A percentile compares a stretch with the other conserved stretches of the same genome.
Conservation (phyloP, 176 grass and related monocot species). For the Elymus sibiricus region DNA sequence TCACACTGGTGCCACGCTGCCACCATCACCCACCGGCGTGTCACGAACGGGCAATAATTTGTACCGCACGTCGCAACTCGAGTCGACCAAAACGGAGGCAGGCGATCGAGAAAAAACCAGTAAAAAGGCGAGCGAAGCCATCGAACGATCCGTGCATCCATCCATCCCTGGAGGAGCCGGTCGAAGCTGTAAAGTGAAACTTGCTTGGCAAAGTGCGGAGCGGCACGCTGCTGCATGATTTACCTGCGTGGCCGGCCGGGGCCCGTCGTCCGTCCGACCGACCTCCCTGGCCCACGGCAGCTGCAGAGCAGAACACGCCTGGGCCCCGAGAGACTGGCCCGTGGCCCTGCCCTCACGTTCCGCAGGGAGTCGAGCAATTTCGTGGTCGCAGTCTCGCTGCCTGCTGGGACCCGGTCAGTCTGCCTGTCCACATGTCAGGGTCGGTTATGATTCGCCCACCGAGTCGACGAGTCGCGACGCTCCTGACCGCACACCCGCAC, state of each 20-base stretch:
- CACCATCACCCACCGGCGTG: background rate
- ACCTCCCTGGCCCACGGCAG: background rate
- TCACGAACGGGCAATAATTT: background rate
- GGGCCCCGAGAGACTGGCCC: background rate
- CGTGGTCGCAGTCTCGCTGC: background rate
- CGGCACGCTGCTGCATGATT: background rate
- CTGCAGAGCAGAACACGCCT: background rate
- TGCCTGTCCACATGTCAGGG: background rate
- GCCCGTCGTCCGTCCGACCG: background rate
- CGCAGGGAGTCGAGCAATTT: background rate
- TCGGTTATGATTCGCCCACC: background rate
- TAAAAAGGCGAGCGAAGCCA: background rate
- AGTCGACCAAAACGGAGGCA: background rate
- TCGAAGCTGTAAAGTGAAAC: slow-evolving; percentile 16
- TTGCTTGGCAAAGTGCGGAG: background rate
- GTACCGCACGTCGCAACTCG: background rate
- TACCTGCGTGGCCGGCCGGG: background rate
- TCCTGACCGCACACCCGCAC: background rate
- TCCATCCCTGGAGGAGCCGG: background rate
- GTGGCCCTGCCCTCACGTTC: background rate
- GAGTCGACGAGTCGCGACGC: background rate
- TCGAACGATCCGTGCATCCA: background rate
- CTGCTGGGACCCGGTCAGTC: background rate
- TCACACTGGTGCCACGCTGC: background rate
- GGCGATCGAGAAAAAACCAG: background rate